Conservation (phyloP, 106 monocot genomes). For the Cymbidium sinense region DNA sequence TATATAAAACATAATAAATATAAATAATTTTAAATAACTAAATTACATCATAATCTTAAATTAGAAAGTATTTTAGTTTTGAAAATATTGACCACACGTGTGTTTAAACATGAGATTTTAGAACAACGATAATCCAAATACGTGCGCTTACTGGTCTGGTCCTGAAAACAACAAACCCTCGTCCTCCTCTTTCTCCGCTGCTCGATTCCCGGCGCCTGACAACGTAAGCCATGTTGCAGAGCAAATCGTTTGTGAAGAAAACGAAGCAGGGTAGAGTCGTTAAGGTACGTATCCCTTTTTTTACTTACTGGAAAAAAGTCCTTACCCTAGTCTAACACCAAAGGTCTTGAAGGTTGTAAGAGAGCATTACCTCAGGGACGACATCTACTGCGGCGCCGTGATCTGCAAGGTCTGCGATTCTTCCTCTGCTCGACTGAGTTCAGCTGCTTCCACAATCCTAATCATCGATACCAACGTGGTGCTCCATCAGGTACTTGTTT, state of each 20-base stretch:
- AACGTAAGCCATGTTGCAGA: slow-evolving; percentile 60
- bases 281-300: slow-evolving; percentile 38
- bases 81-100: too few relatives aligned
- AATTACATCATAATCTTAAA: too few relatives aligned
- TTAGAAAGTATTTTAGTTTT: too few relatives aligned
- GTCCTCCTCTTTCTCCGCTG: not conserved
- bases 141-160: too few relatives aligned
- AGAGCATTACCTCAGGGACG: slow-evolving; percentile 94
- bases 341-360: slow-evolving; percentile 50
- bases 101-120: too few relatives aligned
- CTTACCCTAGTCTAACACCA: slow-evolving; percentile 8
- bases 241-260: slow-evolving; percentile 90
- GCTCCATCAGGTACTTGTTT: slow-evolving; percentile 57
- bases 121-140: too few relatives aligned
- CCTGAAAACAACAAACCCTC: not conserved
- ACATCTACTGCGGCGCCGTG: slow-evolving; percentile 78
- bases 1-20: too few relatives aligned
- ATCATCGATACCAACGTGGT: slow-evolving; percentile 97
- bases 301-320: not conserved
- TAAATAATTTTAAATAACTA: too few relatives aligned
- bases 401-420: slow-evolving; percentile 58
- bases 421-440: slow-evolving; percentile 48
- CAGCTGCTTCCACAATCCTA: slow-evolving; percentile 53
- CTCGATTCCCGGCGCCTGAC: not conserved
- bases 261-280: slow-evolving; percentile 53